Base-by-base conservation (phyloP, 169 alveolate species). In the Toxoplasma gondii region DNA sequence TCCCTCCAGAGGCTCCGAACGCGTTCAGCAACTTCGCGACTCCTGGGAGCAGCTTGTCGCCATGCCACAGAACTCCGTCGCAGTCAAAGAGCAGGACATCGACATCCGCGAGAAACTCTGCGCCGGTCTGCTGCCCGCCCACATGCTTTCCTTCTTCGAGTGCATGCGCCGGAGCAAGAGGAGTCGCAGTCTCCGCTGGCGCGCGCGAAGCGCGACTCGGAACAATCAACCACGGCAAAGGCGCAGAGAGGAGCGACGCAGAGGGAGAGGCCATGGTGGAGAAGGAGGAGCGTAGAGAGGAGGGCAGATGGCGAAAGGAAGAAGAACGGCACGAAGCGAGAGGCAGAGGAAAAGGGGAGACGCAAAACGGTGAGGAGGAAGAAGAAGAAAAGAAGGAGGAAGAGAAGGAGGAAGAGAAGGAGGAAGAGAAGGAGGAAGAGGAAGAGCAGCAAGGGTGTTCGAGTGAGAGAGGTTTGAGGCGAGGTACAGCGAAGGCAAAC, bases 41-140 rank as follows among this genome's bases (percentile, higher is more conserved):
- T 94, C 88, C 97, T 93, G 98, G 97, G 88, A 81, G 94, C 82
- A 80, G 93, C 43, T 45, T 81, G 78, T 41, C 44, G 29, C 92
- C 88, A 34, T 78, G 88, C 92, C 92, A 64, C 54, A 78, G n/a
- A 10, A 54, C 97, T 17, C 97, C 97, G 91, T 96, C 97, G 88
- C 97, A 96, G 87, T 96, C 97, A 84, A 96, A 96, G 90, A 96
- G 86, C 31, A 96, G 94, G 27, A 94, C 96, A 54, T 96, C 94
- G 93, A 93, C 88, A 24, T 80, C 84, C 83, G 64, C 44, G 53
- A 90, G 84, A 45, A 96, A 49, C 36, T 1, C 91, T 1, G 81
- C 91, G 1, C 74, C n/a, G n/a, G 74, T 64, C 74, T 19, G 74
- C 74, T 31, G 9, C 74, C 34, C n/a, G n/a, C 31, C 74, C 74